These are phyloP conservation scores for Auxenochlorella protothecoides DNA, from an alignment of 139 green algal species.

Conservation along the genomic window DNA sequence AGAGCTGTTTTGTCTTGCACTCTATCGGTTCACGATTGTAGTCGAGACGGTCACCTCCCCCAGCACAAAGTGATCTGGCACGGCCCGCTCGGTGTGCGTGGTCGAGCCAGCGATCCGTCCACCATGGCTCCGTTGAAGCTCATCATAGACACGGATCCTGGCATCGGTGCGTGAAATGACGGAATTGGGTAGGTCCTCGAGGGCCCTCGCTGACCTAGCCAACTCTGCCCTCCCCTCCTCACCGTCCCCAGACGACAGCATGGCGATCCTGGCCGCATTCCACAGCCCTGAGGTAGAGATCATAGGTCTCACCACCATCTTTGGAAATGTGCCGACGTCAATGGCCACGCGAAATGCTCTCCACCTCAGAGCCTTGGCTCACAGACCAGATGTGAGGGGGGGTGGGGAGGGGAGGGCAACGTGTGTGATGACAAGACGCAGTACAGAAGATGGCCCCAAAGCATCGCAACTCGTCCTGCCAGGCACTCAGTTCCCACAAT, in stretches of 20 bases:
- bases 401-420: neutral
- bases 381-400: constrained; percentile 3
- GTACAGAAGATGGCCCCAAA: neutral
- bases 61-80: too few relatives aligned
- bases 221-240: too few relatives aligned
- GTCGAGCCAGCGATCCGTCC: too few relatives aligned
- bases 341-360: constrained; percentile 73
- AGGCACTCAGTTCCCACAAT: neutral
- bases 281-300: constrained; percentile 62
- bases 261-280: constrained; percentile 69
- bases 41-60: too few relatives aligned
- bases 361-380: constrained; percentile 40
- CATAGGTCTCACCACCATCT: constrained; percentile 70
- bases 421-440: neutral
- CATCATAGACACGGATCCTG: constrained; percentile 70
- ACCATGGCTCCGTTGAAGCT: constrained; percentile 31
- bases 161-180: constrained; percentile 36
- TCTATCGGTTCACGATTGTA: too few relatives aligned
- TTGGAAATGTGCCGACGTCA: constrained; percentile 65
- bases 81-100: too few relatives aligned
- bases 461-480: neutral
- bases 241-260: constrained; percentile 57
- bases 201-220: too few relatives aligned
- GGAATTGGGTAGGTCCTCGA: too few relatives aligned
- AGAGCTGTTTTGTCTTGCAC: too few relatives aligned